Base-by-base conservation (phyloP, 164 flowering plant species). In the Vitis riparia region DNA sequence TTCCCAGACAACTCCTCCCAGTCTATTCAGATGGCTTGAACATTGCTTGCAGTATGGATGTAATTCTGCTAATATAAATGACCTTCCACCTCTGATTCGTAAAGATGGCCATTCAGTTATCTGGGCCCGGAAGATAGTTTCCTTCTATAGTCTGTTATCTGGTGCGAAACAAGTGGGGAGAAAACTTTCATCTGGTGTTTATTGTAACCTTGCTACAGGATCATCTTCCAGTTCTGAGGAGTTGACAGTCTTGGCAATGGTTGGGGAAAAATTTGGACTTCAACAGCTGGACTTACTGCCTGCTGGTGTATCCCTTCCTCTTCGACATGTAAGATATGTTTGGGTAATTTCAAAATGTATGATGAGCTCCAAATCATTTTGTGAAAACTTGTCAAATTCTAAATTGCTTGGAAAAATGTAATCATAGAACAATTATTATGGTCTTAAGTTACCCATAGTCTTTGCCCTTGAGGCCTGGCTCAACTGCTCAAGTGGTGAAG, bases 11-110 rank as follows among this genome's bases (percentile, higher is more conserved):
- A 76, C 67, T 69, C 92, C 99, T 65, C 97, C 97, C 11, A 85
- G 87, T 81, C 71, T 96, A 75, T 87, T 87, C 78, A 88, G 91
- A 79, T 96, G 99, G 99, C 89, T 96, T 67, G 91, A 88, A 56
- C 80, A 76, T 71, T 91, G 97, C 73, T 82, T 96, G 87, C 78
- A 62, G 65, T 73, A 77, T 81, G 99, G 99, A 61, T 83, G 77
- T 71, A 66, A 37, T 73, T 78, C 79, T 71, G 83, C 88, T 11
- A 75, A 74, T 71, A 55, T 52, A 11, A 64, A 55, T 78, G 94
- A 93, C 69, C 89, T 96, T 74, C 98, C 99, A 68, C 75, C 81
- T 82, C 70, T 93, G 73, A 71, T 92, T 71, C 65, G 80, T 71
- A 89, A 85, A 76, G 84, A 84, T 74, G 87, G 86, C 73, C 77